Base-by-base conservation (phyloP, 164 flowering plant genomes). In the Chimonanthus salicifolius region DNA sequence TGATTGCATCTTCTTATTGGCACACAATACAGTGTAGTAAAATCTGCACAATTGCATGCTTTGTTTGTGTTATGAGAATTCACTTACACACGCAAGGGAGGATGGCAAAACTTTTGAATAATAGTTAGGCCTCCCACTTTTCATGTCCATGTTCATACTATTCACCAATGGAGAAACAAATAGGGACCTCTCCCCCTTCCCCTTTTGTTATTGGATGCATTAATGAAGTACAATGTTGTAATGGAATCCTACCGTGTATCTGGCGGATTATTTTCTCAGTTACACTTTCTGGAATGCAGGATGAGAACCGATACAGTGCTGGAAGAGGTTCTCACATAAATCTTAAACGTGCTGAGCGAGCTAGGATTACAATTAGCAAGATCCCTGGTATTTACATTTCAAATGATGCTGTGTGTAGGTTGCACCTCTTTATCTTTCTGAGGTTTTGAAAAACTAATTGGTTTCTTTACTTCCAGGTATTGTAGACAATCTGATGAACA, bases 291-390 rank as follows among this genome's bases (percentile, higher is more conserved):
- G 58, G 72, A 69, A 77, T 76, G 75, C 86, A 94, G 98, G 98
- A 94, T 81, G 84, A 82, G 9, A 91, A 85, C 69, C 84, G 97
- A 15, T 94, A 92, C 70, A 87, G 78, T 83, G 92, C 97, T 62
- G 98, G 97, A 51, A 86, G 94, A 85, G 97, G 98, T 72, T 90
- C 83, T 64, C 98, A 94, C 81, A 78, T 90, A 58, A 90, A 87
- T 79, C 88, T 94, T 58, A 92, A 92, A 79, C 94, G 94, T 72
- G 97, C 98, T 43, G 98, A 94, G 75, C 81, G 87, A 78, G 97
- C 97, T 79, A 84, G 97, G 69, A 83, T 92, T 33, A 83, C 88
- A 70, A 83, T 90, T 11, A 88, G 54, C 83, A 94, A 94, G 85
- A 92, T 94, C 80, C 96, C 98, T 82, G 92, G 98, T 94, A 85